Evolutionary conservation across 176 grass and related monocot species (phyloP), one percentile per base, ranked within the genome.

Genomic region (Musa acuminata): DNA sequence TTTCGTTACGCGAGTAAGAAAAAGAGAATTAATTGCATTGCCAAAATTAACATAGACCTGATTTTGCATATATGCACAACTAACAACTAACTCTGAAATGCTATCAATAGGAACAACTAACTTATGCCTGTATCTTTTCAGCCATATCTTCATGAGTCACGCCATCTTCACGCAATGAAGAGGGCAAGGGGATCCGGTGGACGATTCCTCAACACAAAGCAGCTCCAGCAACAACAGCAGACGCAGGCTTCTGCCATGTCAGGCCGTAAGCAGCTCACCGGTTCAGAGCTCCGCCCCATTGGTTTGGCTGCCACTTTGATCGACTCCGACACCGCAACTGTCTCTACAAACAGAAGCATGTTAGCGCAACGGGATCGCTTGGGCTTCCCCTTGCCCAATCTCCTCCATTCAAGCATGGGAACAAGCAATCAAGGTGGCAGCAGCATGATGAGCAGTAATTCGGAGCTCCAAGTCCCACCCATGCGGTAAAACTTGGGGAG

Each of bases 101-200:
- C 25, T 26, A 26, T 26, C 25, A 1, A 26, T 26, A 26, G 1
- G 25, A 57, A 57, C 54, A 57, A 71, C 35, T 14, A 27, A 29
- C 66, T 22, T 78, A 13, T 52, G 48, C 21, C 51, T 79, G 20
- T 71, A 82, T 29, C 48, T 58, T 84, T 35, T 67, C 88, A 99
- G 96, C 96, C 96, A 79, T 99, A 99, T 73, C 96, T 99, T 74
- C 96, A 99, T 53, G 96, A 99, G 68, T 99, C 96, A 74, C 91
- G 96, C 16, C 96, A 99, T 73, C 84, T 80, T 9, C 96, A 99
- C 24, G 96, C 96, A 70, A 91, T 99, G 91, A 95, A 99, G 60
- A 79, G 96, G 73, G 91, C 82, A 69, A 87, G 96, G 70, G 96
- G 96, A 84, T 88, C 86, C 14, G 96, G 96, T 71, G 96, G 96